Base-by-base conservation (phyloP, 192 early-diverging fungal genomes). In the Dissophora ornata region DNA sequence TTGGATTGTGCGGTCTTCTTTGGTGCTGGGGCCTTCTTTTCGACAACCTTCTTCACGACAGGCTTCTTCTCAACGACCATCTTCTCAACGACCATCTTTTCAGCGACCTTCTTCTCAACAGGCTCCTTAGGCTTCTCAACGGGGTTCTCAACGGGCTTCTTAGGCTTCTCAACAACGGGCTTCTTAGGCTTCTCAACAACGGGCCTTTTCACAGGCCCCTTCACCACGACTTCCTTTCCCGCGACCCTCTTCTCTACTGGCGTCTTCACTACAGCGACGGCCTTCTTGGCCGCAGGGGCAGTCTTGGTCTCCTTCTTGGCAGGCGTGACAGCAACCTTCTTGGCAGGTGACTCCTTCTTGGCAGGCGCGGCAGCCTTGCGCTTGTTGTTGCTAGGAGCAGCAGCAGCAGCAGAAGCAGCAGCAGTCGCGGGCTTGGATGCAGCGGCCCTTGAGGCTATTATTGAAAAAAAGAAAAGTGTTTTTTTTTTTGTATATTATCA, bases 31-130 rank as follows among this genome's bases (percentile, higher is more conserved):
- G 58, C 25, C 41, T 62, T 62, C 49, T 65, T 65, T n/a, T 63
- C 61, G 10, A 42, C 66, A 13, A 30, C 38, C 54, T 82, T 82
- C 51, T 84, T 81, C 30, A 71, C 80, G 10, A 64, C 62, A 63
- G 64, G 46, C 81, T 85, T 28, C 79, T 84, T 62, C 21, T 49
- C 55, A 12, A 33, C 41, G 7, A 53, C 33, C 53, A 62, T 80
- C 62, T 69, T 58, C 9, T 63, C 69, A 5, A 53, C 33, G 46
- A 62, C 74, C 62, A 64, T 58, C 9, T 63, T 67, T 55, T 65
- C 81, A 70, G 26, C 66, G 24, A 46, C 50, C 38, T 82, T 82
- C 55, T 84, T 81, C 30, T 78, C 77, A 13, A 61, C 62, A 60
- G 61, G 44, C 81, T 85, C 19, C 79, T 84, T 62, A n/a, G n/a